Evolutionary conservation across 2,329 filamentous ascomycete species (phyloP), one percentile per base, ranked within the genome.

Genomic region (Penicillium sp.): DNA sequence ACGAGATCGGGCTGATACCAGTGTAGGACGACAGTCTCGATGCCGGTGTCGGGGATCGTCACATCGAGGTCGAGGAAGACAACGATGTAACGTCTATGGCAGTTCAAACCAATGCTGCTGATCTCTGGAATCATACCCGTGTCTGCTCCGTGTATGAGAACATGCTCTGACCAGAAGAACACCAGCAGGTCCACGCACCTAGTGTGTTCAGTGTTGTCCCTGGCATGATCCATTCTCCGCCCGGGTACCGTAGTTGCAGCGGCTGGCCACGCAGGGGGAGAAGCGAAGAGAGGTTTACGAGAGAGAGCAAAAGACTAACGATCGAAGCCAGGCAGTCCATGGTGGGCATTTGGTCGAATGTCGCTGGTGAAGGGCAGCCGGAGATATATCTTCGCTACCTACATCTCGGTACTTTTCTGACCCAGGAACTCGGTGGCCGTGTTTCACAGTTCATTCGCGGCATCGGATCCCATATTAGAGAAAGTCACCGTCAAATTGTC

Each of bases 31-130:
- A 54, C 43, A 4, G 53, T 56, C 9, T 48, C 37, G 7, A 38
- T 45, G 5, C n/a, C 25, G 0, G 39, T 39, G 10, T 30, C 45
- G 9, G 41, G 41, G 1, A 54, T 29, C 15, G 56, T 14, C 2
- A 49, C 58, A 30, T 60, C 57, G 1, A 54, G 40, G 25, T 60
- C 58, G 21, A 59, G 36, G 20, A 56, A 48, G n/a, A 60, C 23
- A 4, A 57, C n/a, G 1, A 54, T 36, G 15, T 59, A 60, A 4
- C 37, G 45, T 9, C 19, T 8, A 3, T 41, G 23, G 19, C 33
- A 43, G 11, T 35, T 4, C 0, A 58, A 44, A 4, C 34, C 40
- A 1, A 9, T 4, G 3, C 35, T 41, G 27, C 52, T 48, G 9
- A 60, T 55, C 15, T 48, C 45, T 0, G 54, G 58, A 2, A 16